Base-by-base conservation (phyloP, 768 basidiomycete species). In the Naganishia kalamii region DNA sequence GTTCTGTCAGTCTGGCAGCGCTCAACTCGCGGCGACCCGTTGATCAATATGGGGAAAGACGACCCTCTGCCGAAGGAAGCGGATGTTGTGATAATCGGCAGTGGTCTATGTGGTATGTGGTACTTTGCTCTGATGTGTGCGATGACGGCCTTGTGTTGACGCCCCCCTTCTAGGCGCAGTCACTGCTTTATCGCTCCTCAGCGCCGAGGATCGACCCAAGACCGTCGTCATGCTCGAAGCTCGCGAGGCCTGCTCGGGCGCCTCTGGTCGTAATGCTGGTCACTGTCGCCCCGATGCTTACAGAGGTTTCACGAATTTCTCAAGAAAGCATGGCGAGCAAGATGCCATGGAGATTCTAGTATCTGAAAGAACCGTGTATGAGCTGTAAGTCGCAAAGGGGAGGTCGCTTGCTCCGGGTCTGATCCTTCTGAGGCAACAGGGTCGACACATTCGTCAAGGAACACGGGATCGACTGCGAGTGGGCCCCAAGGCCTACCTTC, bases 181-280 rank as follows among this genome's bases (percentile, higher is more conserved):
- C 21, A 65, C 44, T 5, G 64, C 64, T 5, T 49, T 46, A 4
- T 41, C 41, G 21, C 46, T 65, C 10, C 64, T 65, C 27, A 48
- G n/a, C 5, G 25, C 41, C 13, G 64, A 65, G 23, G 15, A 40
- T 17, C 54, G 37, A 11, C 54, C 54, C 2, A 63, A 27, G 30
- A 30, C 44, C 17, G 62, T 86, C 0, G 84, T 86, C 19, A 80
- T 93, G 13, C 75, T 96, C 10, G 92, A 94, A 72, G 92, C 90
- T 4, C 80, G 92, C 70, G 87, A 90, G 50, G 65, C 68, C n/a
- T 72, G 69, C 35, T 74, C 73, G 2, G 75, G 75, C 10, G 75
- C 72, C 87, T 92, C 76, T 88, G 91, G 90, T 25, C 79, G 88
- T 35, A 70, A 81, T 51, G 71, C 67, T 35, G 75, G 67, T 50